Conservation (phyloP, 2,329 filamentous ascomycete species). For the Coleophoma eucalyptorum region DNA sequence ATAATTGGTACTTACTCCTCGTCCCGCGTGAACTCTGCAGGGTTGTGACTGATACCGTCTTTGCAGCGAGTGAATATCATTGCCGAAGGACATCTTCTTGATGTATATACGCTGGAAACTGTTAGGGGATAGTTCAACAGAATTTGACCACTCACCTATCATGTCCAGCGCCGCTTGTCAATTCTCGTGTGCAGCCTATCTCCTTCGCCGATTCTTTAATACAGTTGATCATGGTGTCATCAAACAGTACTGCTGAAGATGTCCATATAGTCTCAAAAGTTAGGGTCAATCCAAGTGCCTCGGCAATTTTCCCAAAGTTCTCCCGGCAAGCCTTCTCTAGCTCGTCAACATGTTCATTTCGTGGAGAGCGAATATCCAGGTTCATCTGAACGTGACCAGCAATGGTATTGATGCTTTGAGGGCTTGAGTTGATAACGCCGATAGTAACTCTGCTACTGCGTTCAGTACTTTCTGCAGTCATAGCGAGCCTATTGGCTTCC, state of each 20-base stretch:
- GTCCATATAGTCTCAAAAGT: constrained; percentile 9
- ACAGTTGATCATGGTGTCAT: constrained; percentile 17
- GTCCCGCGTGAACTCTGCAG: constrained; percentile 16
- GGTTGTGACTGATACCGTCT: constrained; percentile 21
- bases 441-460: constrained; percentile 12
- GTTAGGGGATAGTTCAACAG: too few relatives aligned
- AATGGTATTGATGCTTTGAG: constrained; percentile 12
- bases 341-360: constrained; percentile 7
- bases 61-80: constrained; percentile 26
- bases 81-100: constrained; percentile 21
- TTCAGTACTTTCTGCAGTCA: background rate
- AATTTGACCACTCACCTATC: too few relatives aligned
- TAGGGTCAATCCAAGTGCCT: constrained; percentile 12
- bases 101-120: constrained; percentile 24
- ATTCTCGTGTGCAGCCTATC: constrained; percentile 18
- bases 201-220: constrained; percentile 10
- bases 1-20: too few relatives aligned
- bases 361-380: constrained; percentile 9
- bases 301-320: constrained; percentile 10
- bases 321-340: constrained; percentile 9
- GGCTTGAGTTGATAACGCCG: constrained; percentile 14
- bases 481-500: constrained; percentile 1
- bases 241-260: constrained; percentile 15
- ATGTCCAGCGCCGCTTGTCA: constrained; percentile 18
- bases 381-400: constrained; percentile 8